Evolutionary conservation across 768 basidiomycete species (phyloP), one percentile per base, ranked within the genome.

Genomic region (Phaeotremella fagi): DNA sequence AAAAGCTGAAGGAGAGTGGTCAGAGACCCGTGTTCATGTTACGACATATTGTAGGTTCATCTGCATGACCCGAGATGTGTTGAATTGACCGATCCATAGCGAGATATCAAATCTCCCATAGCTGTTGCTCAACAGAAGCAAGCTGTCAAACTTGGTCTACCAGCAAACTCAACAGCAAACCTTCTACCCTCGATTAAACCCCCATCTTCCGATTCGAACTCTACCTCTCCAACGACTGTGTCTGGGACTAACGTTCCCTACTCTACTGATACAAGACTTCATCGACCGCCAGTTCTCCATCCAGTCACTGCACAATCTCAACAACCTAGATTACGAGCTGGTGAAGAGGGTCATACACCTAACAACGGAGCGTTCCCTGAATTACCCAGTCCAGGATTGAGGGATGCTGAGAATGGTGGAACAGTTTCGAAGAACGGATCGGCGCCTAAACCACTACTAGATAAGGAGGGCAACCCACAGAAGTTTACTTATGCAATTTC

Each of bases 21-120:
- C 97, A 97, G 77, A 91, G 95, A 58, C 94, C 95, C 1, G 94
- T 99, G 6, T 99, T 99, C 76, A 99, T 99, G 95, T 60, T 76
- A 14, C 52, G 73, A 18, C 75, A 75, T 60, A 70, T 75, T 23
- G 73, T 74, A 28, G 52, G 75, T 57, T 25, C 42, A 20, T 3
- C 24, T 3, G 31, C 38, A 6, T 38, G 18, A 16, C 16, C 22
- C 41, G 51, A 3, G 33, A 28, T 45, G 27, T 37, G 3, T 7
- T 50, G 4, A 2, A 23, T 25, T 31, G 26, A 23, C 42, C 5
- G 22, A 22, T 11, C 33, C 23, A 26, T 55, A 75, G 74, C 54
- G 65, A 70, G 95, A 99, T 68, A 97, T 99, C 55, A 86, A 90
- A 42, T 95, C 91, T 4, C 95, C 95, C 0, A 98, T 98, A 57